Evolutionary conservation across 106 monocot genomes (phyloP).

Genomic region (Dioscorea alata): DNA sequence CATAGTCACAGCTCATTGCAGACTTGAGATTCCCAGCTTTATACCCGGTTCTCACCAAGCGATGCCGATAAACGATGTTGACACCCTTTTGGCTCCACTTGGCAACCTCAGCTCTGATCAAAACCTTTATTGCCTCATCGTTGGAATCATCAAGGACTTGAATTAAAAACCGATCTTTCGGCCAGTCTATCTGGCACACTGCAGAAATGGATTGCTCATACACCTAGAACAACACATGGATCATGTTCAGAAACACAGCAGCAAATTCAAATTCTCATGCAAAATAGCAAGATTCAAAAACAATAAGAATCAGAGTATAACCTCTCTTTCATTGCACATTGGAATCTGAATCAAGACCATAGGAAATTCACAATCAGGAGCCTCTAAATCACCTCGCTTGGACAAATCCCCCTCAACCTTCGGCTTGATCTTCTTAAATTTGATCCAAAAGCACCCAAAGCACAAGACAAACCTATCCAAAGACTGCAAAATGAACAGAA

Average conservation of each 20-base stretch:
- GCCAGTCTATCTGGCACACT: conserved; percentile 62
- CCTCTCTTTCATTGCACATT: conserved; percentile 68
- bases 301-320: conserved; percentile 2
- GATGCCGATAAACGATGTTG: conserved; percentile 57
- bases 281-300: too few relatives aligned
- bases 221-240: conserved; percentile 27
- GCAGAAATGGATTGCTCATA: conserved; percentile 78
- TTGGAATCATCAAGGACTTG: conserved; percentile 77
- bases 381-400: conserved; percentile 5
- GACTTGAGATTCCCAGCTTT: conserved; percentile 80
- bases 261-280: too few relatives aligned
- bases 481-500: conserved; percentile 56
- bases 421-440: conserved; percentile 44
- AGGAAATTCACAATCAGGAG: conserved; percentile 22
- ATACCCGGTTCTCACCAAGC: conserved; percentile 56
- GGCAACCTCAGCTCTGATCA: conserved; percentile 52
- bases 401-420: conserved; percentile 13
- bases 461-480: conserved; percentile 42
- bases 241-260: too few relatives aligned
- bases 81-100: conserved; percentile 57
- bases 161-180: conserved; percentile 40
- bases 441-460: conserved; percentile 71
- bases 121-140: conserved; percentile 31
- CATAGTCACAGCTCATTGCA: conserved; percentile 74
- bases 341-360: conserved; percentile 79